Conservation (phyloP, 805 yeast genomes). For the Lachancea thermotolerans region DNA sequence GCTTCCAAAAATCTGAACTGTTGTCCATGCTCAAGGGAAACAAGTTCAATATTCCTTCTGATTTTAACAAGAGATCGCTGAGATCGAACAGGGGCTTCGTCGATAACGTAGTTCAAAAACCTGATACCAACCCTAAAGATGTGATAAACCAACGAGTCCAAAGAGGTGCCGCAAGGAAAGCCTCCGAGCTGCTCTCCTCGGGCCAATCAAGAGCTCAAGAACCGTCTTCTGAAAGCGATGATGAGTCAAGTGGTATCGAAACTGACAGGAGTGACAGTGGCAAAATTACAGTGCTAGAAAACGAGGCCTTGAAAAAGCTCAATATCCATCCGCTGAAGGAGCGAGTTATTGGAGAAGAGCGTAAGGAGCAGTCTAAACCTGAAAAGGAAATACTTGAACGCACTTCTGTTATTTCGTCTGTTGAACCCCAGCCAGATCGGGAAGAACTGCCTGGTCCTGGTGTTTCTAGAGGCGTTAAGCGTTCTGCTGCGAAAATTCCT, state of each 20-base stretch:
- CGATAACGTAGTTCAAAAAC: constrained; percentile 25
- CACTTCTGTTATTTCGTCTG: too few species aligned
- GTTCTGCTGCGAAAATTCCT: too few species aligned
- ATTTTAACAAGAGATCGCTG: constrained; percentile 7
- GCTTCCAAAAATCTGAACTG: constrained; percentile 27
- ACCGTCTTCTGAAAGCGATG: constrained; percentile 4
- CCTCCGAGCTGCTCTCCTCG: constrained; percentile 24
- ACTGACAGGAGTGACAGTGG: constrained; percentile 15
- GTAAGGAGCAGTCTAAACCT: neutral
- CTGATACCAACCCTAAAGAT: constrained; percentile 26
- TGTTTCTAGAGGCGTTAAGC: too few species aligned
- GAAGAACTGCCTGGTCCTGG: too few species aligned
- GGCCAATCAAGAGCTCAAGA: constrained; percentile 8
- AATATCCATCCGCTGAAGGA: constrained; percentile 21
- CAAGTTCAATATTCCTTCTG: constrained; percentile 13
- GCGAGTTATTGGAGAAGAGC: constrained; percentile 6
- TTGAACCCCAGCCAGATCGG: too few species aligned
- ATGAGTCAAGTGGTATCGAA: constrained; percentile 14
- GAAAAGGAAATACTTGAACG: too few species aligned
- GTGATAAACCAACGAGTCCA: constrained; percentile 23
- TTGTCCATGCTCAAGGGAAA: constrained; percentile 23
- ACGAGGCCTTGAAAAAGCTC: constrained; percentile 12
- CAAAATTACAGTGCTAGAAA: constrained; percentile 14
- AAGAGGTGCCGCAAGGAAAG: constrained; percentile 28
- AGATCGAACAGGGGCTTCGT: constrained; percentile 24